Conservation (phyloP, 305 asterid species). For the Ilex paraguariensis region DNA sequence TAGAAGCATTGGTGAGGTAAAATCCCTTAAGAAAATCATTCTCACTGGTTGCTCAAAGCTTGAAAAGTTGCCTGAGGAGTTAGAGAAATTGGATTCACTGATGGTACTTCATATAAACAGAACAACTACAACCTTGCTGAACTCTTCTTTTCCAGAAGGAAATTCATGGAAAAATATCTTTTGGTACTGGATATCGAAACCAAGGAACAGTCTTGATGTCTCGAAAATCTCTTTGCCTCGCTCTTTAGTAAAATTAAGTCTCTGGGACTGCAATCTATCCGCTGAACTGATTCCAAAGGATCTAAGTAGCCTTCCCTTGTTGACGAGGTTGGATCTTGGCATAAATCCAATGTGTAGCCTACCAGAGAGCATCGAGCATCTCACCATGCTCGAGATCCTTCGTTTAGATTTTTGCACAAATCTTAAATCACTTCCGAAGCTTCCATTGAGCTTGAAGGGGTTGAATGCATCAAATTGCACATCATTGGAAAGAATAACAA, state of each 20-base stretch:
- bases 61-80: background rate
- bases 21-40: background rate
- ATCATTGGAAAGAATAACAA: background rate
- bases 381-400: background rate
- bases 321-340: background rate
- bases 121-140: background rate
- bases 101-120: background rate
- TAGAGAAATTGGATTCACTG: background rate
- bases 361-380: background rate
- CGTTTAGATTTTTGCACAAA: background rate
- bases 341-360: background rate
- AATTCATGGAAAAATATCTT: background rate
- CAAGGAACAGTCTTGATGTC: background rate
- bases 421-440: background rate
- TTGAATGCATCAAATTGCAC: background rate
- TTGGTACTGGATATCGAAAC: background rate
- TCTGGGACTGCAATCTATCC: background rate
- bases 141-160: background rate
- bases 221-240: background rate
- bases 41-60: background rate
- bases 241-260: background rate
- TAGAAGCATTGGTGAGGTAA: background rate
- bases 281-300: background rate
- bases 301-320: background rate
- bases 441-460: background rate